Conservation (phyloP, 805 yeast genomes). For the Lipomyces anomalus region DNA sequence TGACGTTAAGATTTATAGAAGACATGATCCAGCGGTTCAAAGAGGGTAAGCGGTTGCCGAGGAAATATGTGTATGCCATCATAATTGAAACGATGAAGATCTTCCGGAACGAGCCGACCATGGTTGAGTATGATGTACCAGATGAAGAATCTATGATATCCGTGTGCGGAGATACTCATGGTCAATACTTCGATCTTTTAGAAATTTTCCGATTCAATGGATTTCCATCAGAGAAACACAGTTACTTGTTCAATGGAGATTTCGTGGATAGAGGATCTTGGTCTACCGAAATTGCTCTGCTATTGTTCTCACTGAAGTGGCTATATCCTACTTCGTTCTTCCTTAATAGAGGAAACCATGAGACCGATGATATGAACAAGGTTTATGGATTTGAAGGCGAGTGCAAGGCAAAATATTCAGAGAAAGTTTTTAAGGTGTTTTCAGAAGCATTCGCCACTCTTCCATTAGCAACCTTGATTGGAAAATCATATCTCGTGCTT, state of each 20-base stretch:
- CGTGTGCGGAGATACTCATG: slow-evolving; percentile 96
- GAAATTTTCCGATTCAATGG: slow-evolving; percentile 76
- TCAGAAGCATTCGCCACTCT: slow-evolving; percentile 78
- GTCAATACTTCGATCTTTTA: slow-evolving; percentile 86
- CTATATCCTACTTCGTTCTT: slow-evolving; percentile 63
- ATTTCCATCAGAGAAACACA: slow-evolving; percentile 56
- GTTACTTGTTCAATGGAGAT: slow-evolving; percentile 90
- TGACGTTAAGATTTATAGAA: slow-evolving; percentile 51
- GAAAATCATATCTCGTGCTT: slow-evolving; percentile 74
- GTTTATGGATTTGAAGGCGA: slow-evolving; percentile 96
- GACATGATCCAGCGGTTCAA: slow-evolving; percentile 67
- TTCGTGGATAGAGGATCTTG: slow-evolving; percentile 97
- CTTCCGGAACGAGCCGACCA: slow-evolving; percentile 59
- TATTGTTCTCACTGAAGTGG: slow-evolving; percentile 70
- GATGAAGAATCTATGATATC: slow-evolving; percentile 48
- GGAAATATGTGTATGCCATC: slow-evolving; percentile 75
- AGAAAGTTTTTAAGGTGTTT: slow-evolving; percentile 73
- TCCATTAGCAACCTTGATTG: slow-evolving; percentile 80
- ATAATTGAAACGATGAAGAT: slow-evolving; percentile 63
- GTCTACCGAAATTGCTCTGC: slow-evolving; percentile 93
- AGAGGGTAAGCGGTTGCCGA: slow-evolving; percentile 68
- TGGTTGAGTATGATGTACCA: slow-evolving; percentile 58
- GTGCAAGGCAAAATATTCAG: slow-evolving; percentile 82
- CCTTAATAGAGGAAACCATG: slow-evolving; percentile 94
- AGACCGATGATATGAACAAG: slow-evolving; percentile 92